These are phyloP conservation scores for Cyclotella sp. DNA, from an alignment of 108 stramenopile species.

Conservation along the genomic window DNA sequence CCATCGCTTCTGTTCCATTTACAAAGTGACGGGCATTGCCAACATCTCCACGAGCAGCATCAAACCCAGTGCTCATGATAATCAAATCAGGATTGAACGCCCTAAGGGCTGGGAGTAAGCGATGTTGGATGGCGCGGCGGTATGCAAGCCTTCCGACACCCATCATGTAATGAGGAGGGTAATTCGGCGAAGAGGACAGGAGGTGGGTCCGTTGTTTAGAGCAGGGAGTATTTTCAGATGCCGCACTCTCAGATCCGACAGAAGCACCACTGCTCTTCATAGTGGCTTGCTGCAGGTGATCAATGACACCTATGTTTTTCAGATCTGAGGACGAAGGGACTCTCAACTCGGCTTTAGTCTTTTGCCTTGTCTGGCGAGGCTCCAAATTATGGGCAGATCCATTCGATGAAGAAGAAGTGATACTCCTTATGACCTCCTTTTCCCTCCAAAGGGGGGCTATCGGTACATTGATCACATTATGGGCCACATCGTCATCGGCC, in stretches of 20 bases:
- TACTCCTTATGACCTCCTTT: constrained; percentile 45
- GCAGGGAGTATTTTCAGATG: constrained; percentile 32
- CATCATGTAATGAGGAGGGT: constrained; percentile 51
- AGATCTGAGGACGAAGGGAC: constrained; percentile 31
- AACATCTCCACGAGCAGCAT: constrained; percentile 91
- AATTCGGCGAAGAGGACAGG: constrained; percentile 34
- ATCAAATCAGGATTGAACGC: constrained; percentile 97
- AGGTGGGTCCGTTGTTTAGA: constrained; percentile 31
- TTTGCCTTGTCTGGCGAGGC: constrained; percentile 62
- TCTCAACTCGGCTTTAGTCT: constrained; percentile 37
- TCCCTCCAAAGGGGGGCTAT: constrained; percentile 93
- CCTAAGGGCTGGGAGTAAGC: constrained; percentile 85
- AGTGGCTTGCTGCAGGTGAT: neutral
- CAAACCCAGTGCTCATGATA: constrained; percentile 97
- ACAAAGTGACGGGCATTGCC: constrained; percentile 86
- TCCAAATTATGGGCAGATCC: constrained; percentile 27
- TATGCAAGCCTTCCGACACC: constrained; percentile 73
- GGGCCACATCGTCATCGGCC: constrained; percentile 82
- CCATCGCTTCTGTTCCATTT: constrained; percentile 71
- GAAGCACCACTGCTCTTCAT: constrained; percentile 21
- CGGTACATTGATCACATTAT: constrained; percentile 97
- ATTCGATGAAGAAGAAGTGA: constrained; percentile 36
- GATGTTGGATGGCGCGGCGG: constrained; percentile 77
- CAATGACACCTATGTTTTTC: constrained; percentile 12
- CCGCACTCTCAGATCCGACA: constrained; percentile 22